Evolutionary conservation across 2,329 filamentous ascomycete genomes (phyloP).

Genomic region (Xylariaceae sp.): DNA sequence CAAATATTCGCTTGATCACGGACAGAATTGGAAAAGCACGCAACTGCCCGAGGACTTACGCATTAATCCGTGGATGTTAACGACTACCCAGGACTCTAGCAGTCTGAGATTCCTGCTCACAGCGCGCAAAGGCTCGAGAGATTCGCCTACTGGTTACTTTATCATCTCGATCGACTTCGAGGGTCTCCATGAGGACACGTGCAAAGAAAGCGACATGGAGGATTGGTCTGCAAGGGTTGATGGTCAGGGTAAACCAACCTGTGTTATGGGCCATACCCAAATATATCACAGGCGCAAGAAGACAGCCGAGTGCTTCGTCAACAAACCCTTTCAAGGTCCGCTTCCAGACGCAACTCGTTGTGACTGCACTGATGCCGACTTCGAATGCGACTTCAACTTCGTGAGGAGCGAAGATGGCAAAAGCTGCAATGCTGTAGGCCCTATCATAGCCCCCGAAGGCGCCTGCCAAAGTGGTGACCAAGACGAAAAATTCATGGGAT

Average conservation of each 20-base stretch:
- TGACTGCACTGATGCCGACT: conserved; percentile 78
- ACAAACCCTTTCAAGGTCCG: conserved; percentile 77
- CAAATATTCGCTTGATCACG: conserved; percentile 83
- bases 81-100: conserved; percentile 88
- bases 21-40: conserved; percentile 74
- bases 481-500: conserved; percentile 73
- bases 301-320: conserved; percentile 83
- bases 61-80: conserved; percentile 69
- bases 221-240: conserved; percentile 83
- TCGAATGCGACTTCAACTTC: conserved; percentile 97
- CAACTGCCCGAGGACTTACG: conserved; percentile 63
- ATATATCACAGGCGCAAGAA: conserved; percentile 82
- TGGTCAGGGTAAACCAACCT: conserved; percentile 74
- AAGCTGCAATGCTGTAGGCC: conserved; percentile 62
- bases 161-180: conserved; percentile 80
- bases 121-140: conserved; percentile 51
- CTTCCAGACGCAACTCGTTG: conserved; percentile 67
- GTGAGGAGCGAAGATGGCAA: conserved; percentile 53
- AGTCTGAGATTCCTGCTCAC: conserved; percentile 85
- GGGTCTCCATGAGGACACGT: conserved; percentile 74
- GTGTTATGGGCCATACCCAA: conserved; percentile 95
- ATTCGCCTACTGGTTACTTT: conserved; percentile 47
- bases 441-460: conserved; percentile 63
- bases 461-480: conserved; percentile 63
- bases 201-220: conserved; percentile 74